Conservation (phyloP, 1,284 basidiomycete genomes). For the Boletus sp. region DNA sequence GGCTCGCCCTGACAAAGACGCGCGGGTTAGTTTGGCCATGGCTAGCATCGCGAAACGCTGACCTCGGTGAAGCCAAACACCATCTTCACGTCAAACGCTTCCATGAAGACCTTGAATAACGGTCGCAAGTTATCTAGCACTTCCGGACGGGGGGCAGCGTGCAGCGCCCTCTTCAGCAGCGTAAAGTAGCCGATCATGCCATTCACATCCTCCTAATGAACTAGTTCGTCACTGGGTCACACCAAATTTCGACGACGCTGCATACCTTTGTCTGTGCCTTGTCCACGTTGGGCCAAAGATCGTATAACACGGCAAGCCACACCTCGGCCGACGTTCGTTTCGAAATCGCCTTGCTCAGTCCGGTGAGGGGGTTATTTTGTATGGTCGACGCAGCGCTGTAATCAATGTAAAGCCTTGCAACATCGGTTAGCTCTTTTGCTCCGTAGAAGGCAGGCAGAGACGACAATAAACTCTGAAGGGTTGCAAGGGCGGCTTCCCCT, state of each 20-base stretch:
- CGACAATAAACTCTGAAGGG: constrained; percentile 53
- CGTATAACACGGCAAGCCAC: constrained; percentile 59
- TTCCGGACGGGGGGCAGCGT: constrained; percentile 58
- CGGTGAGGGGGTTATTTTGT: constrained; percentile 32
- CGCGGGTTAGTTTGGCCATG: neutral
- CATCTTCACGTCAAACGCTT: constrained; percentile 64
- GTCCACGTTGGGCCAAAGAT: constrained; percentile 49
- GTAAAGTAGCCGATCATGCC: constrained; percentile 60
- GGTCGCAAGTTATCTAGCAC: constrained; percentile 69
- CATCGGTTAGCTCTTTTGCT: constrained; percentile 49
- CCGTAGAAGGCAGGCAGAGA: constrained; percentile 74
- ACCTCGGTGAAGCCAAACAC: constrained; percentile 36
- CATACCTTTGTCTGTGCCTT: constrained; percentile 37
- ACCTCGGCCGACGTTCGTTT: constrained; percentile 68
- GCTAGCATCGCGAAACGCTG: neutral
- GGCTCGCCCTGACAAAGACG: constrained; percentile 43
- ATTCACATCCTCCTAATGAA: constrained; percentile 22
- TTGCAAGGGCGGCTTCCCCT: constrained; percentile 41
- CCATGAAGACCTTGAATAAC: constrained; percentile 80
- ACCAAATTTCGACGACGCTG: neutral
- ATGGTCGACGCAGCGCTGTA: constrained; percentile 30
- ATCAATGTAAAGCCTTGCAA: constrained; percentile 57
- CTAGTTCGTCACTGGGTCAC: constrained; percentile 1
- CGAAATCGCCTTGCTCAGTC: constrained; percentile 54
- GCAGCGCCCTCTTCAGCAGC: constrained; percentile 62